A percentile compares a stretch with the other conserved stretches of the same genome.
phyloP scores from a whole-genome alignment of 2,329 filamentous ascomycete genomes.

The Cordyceps cicadae region DNA sequence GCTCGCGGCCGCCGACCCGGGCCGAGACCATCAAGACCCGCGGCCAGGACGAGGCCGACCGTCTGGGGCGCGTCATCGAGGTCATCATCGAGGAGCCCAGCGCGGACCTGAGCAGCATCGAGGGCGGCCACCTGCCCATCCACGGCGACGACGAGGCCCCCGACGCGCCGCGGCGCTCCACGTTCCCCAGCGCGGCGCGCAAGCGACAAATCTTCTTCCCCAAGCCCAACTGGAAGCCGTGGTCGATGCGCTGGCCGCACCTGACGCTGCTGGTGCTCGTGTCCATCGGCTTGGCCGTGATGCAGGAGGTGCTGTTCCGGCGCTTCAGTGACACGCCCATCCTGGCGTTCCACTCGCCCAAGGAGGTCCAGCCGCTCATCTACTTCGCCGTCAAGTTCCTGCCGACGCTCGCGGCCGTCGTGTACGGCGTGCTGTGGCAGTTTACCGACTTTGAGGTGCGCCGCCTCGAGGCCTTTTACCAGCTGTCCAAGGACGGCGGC shows the following conservation, averaged over 20 bases:
- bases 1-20: slow-evolving; percentile 21
- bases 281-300: slow-evolving; percentile 42
- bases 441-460: slow-evolving; percentile 58
- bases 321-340: slow-evolving; percentile 37
- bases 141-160: slow-evolving; percentile 15
- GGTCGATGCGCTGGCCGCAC: slow-evolving; percentile 57
- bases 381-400: slow-evolving; percentile 59
- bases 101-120: slow-evolving; percentile 45
- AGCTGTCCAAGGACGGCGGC: slow-evolving; percentile 52
- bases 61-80: slow-evolving; percentile 50
- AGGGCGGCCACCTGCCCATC: slow-evolving; percentile 29
- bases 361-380: slow-evolving; percentile 39
- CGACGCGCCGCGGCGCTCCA: slow-evolving; percentile 28
- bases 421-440: slow-evolving; percentile 58
- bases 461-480: slow-evolving; percentile 59
- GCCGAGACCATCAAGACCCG: slow-evolving; percentile 38
- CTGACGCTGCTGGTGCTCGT: slow-evolving; percentile 44
- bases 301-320: slow-evolving; percentile 49
- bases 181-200: slow-evolving; percentile 25
- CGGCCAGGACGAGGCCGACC: slow-evolving; percentile 52
- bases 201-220: slow-evolving; percentile 47
- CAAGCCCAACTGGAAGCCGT: slow-evolving; percentile 58
- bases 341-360: slow-evolving; percentile 40
- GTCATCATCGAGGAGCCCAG: slow-evolving; percentile 42
- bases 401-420: slow-evolving; percentile 52